Base-by-base conservation (phyloP, 2,329 filamentous ascomycete genomes). In the Lasiodiplodia theobromae region DNA sequence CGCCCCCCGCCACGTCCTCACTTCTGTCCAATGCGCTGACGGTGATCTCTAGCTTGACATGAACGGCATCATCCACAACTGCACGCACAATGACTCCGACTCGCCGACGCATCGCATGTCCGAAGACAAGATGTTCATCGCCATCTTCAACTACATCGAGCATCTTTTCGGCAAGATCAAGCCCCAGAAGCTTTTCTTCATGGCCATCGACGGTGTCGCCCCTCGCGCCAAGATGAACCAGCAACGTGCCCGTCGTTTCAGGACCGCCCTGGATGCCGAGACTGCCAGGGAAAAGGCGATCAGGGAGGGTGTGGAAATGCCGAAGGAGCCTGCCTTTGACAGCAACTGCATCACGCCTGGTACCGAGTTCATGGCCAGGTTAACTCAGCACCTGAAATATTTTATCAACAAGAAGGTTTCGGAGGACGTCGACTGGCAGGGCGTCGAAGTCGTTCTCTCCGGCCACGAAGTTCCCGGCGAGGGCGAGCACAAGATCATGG, bases 51-150 rank as follows among this genome's bases (percentile, higher is more conserved):
- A 91, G 89, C 86, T 96, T 74, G 93, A 96, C 77, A 99, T 99
- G 96, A 99, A 99, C 82, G 96, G 96, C 73, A 99, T 99, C 80
- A 99, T 99, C 76, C 95, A 99, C 82, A 99, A 99, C 81, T 99
- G 96, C 81, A 99, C 96, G 68, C 96, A 99, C 83, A 97, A 96
- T 77, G 95, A 99, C 82, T 91, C 93, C 28, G 94, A 96, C 77
- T 94, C 95, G 78, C 89, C 94, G 4, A 93, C 93, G 1, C 96
- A 96, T 76, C 93, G 96, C 67, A 90, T 98, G 82, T 95, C 91
- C 68, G 96, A 99, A 80, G 95, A 99, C 80, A 93, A 97, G 81
- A 99, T 99, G 96, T 99, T 99, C 78, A 97, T 99, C 74, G 92
- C 94, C 69, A 99, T 99, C 76, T 99, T 99, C 88, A 98, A 98